A percentile compares a stretch with the other conserved stretches of the same genome.
Evolutionary conservation across 495 filamentous ascomycete species (phyloP).

Genomic region (Polyplosphaeria fusca): DNA sequence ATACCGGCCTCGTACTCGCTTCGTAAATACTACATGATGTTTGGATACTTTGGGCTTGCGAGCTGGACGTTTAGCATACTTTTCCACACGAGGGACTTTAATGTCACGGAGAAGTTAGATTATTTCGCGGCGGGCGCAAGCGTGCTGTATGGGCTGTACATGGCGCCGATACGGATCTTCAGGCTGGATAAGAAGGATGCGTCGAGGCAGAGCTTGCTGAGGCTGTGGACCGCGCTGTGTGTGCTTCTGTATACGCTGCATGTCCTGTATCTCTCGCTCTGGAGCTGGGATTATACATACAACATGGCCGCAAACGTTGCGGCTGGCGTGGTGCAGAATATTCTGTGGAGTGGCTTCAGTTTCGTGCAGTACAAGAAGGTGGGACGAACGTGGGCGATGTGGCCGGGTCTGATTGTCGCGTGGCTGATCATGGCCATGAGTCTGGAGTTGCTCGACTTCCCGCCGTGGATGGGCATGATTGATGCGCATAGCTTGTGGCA

Average conservation of each 20-base stretch:
- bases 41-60: constrained; percentile 76
- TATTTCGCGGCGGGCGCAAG: constrained; percentile 92
- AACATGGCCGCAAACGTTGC: constrained; percentile 95
- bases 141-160: constrained; percentile 88
- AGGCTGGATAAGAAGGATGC: constrained; percentile 66
- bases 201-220: constrained; percentile 57
- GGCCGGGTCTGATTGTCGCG: constrained; percentile 88
- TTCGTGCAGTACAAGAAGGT: constrained; percentile 66
- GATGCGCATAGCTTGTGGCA: constrained; percentile 98
- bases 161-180: constrained; percentile 74
- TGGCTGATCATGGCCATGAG: constrained; percentile 95
- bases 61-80: constrained; percentile 86
- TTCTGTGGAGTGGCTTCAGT: constrained; percentile 83
- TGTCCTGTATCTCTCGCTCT: constrained; percentile 77
- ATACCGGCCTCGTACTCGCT: constrained; percentile 73
- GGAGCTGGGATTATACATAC: constrained; percentile 92
- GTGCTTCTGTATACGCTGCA: constrained; percentile 68
- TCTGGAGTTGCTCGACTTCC: constrained; percentile 89
- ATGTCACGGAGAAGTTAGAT: constrained; percentile 84
- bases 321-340: constrained; percentile 74
- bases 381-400: constrained; percentile 72
- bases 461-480: constrained; percentile 74
- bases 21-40: constrained; percentile 71
- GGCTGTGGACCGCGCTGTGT: constrained; percentile 73
- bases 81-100: constrained; percentile 88